These are phyloP conservation scores for Penicillium capsulatum DNA, from an alignment of 2,329 filamentous ascomycete species.

Conservation along the genomic window DNA sequence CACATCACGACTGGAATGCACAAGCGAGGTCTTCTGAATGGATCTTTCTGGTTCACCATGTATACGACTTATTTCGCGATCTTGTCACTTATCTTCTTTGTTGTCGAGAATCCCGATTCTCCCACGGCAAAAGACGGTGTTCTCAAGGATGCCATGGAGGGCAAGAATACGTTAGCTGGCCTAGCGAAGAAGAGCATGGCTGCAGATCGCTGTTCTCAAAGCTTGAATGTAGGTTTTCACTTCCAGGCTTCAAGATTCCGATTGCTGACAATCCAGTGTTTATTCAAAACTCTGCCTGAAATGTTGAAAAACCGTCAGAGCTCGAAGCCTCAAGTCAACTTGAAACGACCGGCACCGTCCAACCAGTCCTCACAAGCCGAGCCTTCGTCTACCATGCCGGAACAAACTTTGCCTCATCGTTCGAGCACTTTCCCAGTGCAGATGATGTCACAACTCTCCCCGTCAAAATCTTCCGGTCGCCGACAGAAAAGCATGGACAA, in stretches of 20 bases:
- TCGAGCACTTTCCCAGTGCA: conserved; percentile 42
- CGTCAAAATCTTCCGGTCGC: conserved; percentile 20
- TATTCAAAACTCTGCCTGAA: conserved; percentile 81
- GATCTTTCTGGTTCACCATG: conserved; percentile 65
- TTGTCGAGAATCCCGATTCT: conserved; percentile 60
- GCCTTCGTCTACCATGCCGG: conserved; percentile 14
- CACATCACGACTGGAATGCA: conserved; percentile 64
- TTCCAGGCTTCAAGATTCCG: not conserved
- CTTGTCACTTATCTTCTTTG: conserved; percentile 60
- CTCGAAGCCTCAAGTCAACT: conserved; percentile 44
- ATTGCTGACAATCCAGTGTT: conserved; percentile 48
- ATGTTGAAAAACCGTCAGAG: conserved; percentile 57
- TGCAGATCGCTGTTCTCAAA: conserved; percentile 76
- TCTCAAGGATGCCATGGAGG: conserved; percentile 76
- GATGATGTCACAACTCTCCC: conserved; percentile 23
- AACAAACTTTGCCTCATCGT: conserved; percentile 28
- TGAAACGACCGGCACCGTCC: conserved; percentile 46
- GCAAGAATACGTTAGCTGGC: conserved; percentile 73
- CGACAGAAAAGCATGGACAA: conserved; percentile 33
- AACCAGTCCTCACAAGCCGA: conserved; percentile 15
- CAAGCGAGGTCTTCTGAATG: conserved; percentile 55
- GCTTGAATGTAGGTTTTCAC: conserved; percentile 63
- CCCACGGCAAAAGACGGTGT: conserved; percentile 64
- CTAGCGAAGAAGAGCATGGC: conserved; percentile 81
- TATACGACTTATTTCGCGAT: conserved; percentile 66